A percentile compares a stretch with the other conserved stretches of the same genome.
Evolutionary conservation across 176 grass and related monocot genomes (phyloP).

Genomic region (Phyllostachys edulis): DNA sequence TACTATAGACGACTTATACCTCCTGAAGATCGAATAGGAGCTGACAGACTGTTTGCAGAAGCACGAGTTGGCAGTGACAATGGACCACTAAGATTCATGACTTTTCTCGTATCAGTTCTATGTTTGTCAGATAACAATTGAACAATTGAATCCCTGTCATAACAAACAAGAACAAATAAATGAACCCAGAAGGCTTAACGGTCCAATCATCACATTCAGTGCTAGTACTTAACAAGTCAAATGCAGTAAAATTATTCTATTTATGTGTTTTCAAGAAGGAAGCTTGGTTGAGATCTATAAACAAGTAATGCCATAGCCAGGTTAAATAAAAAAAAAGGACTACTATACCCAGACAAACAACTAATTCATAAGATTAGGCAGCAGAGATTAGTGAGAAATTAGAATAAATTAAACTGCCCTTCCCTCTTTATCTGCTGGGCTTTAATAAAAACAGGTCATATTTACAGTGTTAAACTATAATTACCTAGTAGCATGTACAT

Average conservation of each 20-base stretch:
- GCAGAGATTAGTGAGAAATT: not conserved
- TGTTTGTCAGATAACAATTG: conserved; percentile 59
- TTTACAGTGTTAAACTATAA: not conserved
- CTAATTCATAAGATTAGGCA: not conserved
- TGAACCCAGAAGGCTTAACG: not conserved
- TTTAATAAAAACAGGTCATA: not conserved
- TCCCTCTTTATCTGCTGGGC: not conserved
- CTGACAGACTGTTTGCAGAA: conserved; percentile 95
- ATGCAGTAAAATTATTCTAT: not conserved
- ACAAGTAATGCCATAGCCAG: not conserved
- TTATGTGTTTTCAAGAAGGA: not conserved
- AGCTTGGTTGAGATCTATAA: not conserved
- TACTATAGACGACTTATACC: conserved; percentile 41
- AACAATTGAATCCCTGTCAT: conserved; percentile 56
- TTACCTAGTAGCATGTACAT: not conserved
- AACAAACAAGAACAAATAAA: conserved; percentile 19
- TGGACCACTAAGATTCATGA: conserved; percentile 88
- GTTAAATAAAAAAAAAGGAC: conserved; percentile 8
- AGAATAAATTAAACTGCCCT: not conserved
- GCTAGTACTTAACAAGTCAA: not conserved
- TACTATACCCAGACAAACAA: not conserved
- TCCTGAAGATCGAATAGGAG: conserved; percentile 93
- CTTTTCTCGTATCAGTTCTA: conserved; percentile 67
- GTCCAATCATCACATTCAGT: not conserved
- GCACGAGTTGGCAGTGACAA: conserved; percentile 95